A percentile compares a stretch with the other conserved stretches of the same genome.
Conservation (phyloP, 2,329 filamentous ascomycete genomes). For the Leptographium flavum region DNA sequence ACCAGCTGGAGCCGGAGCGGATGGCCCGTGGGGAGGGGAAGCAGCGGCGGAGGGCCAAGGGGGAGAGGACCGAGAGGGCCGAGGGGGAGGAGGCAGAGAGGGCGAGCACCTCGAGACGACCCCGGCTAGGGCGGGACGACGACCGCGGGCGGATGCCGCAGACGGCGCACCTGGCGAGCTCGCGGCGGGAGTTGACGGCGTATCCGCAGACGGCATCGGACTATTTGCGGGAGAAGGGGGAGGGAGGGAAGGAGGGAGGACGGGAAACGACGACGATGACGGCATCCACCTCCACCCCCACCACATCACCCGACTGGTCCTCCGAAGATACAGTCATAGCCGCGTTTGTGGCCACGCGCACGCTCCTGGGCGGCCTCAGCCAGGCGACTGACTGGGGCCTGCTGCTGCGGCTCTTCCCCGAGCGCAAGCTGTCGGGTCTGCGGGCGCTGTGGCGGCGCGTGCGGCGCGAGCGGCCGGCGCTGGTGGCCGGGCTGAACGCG, state of each 20-base stretch:
- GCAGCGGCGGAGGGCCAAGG: conserved; percentile 10
- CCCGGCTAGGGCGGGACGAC: background rate
- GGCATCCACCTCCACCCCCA: conserved; percentile 11
- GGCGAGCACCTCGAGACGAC: too few relatives aligned
- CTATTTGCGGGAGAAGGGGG: conserved; percentile 14
- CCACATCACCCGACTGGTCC: conserved; percentile 19
- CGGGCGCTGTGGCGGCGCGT: conserved; percentile 40
- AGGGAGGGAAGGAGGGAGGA: background rate
- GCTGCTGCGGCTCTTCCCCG: conserved; percentile 39
- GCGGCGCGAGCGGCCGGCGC: conserved; percentile 34
- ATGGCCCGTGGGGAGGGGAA: conserved; percentile 22
- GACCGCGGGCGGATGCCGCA: conserved; percentile 1
- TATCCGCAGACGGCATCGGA: conserved; percentile 20
- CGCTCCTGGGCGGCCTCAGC: conserved; percentile 45
- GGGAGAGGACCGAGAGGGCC: conserved; percentile 1
- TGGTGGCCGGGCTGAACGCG: conserved; percentile 41
- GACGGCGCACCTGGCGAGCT: conserved; percentile 15
- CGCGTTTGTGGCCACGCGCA: conserved; percentile 42
- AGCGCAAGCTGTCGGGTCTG: conserved; percentile 34
- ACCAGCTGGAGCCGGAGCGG: conserved; percentile 25
- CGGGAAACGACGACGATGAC: conserved; percentile 9
- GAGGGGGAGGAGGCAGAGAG: background rate
- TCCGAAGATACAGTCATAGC: conserved; percentile 33
- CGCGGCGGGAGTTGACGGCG: conserved; percentile 17
- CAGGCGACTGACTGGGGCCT: conserved; percentile 47